Base-by-base conservation (phyloP, 805 yeast genomes). In the Clavispora phyllophila region DNA sequence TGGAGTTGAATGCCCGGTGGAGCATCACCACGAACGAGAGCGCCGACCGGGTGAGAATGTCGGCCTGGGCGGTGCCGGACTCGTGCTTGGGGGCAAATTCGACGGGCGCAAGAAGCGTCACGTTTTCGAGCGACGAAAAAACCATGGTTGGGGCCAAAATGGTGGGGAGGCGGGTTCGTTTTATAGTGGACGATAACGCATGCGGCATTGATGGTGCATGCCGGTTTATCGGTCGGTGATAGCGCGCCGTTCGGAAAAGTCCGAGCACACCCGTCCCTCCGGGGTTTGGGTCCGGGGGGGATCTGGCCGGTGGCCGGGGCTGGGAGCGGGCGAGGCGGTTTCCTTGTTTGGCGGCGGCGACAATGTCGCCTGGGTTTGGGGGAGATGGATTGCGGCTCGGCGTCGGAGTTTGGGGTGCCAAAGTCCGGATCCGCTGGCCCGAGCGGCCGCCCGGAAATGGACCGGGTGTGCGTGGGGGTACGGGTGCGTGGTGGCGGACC, bases 51-150 rank as follows among this genome's bases (percentile, higher is more conserved):
- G 73, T 66, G 34, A 71, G 45, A 34, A 71, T 62, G 44, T 62
- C 65, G 10, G 62, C 58, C 10, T 60, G 62, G 0, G 73, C 59
- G 2, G 76, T 70, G n/a, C 52, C 60, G 12, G 72, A 65, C 9
- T 41, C 48, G 49, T 57, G 64, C 15, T 49, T 47, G 4, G 72
- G 56, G 10, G 46, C 38, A 18, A 50, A 24, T 17, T 59, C 58
- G 36, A 69, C 44, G 23, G 65, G 62, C 2, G 65, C 74, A 18
- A 57, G 40, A 3, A 70, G 45, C 42, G 62, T 45, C 23, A 70
- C 75, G 24, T 33, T 33, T 9, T 39, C 42, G 10, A 40, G 43
- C 5, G 39, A 35, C 17, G 39, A 27, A 17, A n/a, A 35, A 15
- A 27, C 27, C 35, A 23, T 35, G 18, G 22, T 35, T 7, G 27